Evolutionary conservation across 768 basidiomycete genomes (phyloP).

Genomic region (Lactarius deliciosus): DNA sequence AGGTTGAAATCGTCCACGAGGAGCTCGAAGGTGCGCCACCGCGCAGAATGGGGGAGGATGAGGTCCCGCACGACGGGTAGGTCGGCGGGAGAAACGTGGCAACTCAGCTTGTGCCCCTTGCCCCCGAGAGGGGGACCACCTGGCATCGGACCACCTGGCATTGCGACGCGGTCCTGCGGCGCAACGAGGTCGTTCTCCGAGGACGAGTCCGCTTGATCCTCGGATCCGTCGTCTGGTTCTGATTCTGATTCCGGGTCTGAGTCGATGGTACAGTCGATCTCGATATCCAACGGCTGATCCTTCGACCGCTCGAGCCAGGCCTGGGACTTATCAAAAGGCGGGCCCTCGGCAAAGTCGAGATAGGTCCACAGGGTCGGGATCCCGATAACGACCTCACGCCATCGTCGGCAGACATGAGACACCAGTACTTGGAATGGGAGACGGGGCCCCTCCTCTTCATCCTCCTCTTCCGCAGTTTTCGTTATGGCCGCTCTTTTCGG

Average conservation of each 20-base stretch:
- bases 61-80: slow-evolving; percentile 35
- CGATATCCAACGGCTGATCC: slow-evolving; percentile 53
- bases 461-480: slow-evolving; percentile 23
- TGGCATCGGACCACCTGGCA: slow-evolving; percentile 26
- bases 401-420: slow-evolving; percentile 61
- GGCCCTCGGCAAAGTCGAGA: slow-evolving; percentile 42
- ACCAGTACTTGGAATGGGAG: slow-evolving; percentile 52
- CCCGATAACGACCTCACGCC: slow-evolving; percentile 54
- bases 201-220: slow-evolving; percentile 15
- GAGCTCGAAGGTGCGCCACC: slow-evolving; percentile 55
- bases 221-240: slow-evolving; percentile 7
- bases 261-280: slow-evolving; percentile 39
- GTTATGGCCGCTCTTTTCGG: slow-evolving; percentile 34
- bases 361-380: slow-evolving; percentile 58
- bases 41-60: slow-evolving; percentile 52
- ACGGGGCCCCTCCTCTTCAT: slow-evolving; percentile 23
- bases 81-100: slow-evolving; percentile 29
- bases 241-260: slow-evolving; percentile 26
- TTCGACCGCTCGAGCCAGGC: slow-evolving; percentile 55
- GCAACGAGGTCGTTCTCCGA: slow-evolving; percentile 11
- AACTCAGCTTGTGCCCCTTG: neutral
- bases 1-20: slow-evolving; percentile 44
- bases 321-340: slow-evolving; percentile 46
- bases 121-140: slow-evolving; percentile 24
- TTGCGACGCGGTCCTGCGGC: slow-evolving; percentile 26